These are phyloP conservation scores for Forsythia suspensa DNA, from an alignment of 257 asterid genomes.

Conservation along the genomic window DNA sequence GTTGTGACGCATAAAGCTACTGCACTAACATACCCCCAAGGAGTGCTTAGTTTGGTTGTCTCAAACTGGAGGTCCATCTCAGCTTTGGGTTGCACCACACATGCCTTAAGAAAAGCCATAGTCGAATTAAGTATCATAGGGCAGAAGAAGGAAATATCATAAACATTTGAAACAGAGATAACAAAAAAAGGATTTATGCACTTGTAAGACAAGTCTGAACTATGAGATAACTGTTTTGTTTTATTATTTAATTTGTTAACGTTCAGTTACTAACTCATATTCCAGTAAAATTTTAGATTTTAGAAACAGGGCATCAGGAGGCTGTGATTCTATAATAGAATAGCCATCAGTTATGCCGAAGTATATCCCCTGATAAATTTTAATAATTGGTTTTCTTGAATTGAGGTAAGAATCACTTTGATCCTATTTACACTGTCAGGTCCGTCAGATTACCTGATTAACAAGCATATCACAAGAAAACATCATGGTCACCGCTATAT, in stretches of 20 bases:
- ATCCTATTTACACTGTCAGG: not conserved
- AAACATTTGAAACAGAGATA: conserved; percentile 18
- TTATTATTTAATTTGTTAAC: not conserved
- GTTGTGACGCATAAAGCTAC: conserved; percentile 68
- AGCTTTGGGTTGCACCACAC: conserved; percentile 88
- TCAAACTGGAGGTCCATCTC: conserved; percentile 92
- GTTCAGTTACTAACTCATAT: not conserved
- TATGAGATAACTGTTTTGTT: not conserved
- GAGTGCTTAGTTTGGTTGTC: conserved; percentile 60
- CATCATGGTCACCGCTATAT: not conserved
- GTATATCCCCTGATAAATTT: not conserved
- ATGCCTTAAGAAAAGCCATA: conserved; percentile 50
- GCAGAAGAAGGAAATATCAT: not conserved
- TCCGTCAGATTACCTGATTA: not conserved
- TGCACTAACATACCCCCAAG: conserved; percentile 81
- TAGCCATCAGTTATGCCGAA: not conserved
- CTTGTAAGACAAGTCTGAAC: conserved; percentile 2
- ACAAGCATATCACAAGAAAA: not conserved
- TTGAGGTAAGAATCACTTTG: not conserved
- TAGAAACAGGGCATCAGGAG: not conserved
- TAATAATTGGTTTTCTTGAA: not conserved
- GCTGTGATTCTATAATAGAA: not conserved
- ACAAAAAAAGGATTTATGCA: not conserved
- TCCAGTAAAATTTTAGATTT: not conserved
- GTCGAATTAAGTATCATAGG: not conserved